These are phyloP conservation scores for Aspergillus ustus DNA, from an alignment of 2,329 filamentous ascomycete species.

Conservation along the genomic window DNA sequence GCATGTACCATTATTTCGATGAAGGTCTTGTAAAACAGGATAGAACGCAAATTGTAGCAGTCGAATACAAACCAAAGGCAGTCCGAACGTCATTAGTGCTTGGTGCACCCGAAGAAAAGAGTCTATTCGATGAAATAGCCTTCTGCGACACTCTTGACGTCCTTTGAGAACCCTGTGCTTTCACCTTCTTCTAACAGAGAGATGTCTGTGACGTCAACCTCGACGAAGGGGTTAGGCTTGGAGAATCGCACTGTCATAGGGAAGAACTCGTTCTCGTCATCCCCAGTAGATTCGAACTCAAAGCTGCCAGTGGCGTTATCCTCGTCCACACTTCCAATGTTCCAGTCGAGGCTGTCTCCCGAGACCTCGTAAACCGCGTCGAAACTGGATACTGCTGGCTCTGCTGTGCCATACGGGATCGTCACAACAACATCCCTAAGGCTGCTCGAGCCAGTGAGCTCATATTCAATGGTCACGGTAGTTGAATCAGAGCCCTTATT, in stretches of 20 bases:
- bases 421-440: slow-evolving; percentile 84
- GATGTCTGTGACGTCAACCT: slow-evolving; percentile 74
- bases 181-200: slow-evolving; percentile 52
- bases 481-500: slow-evolving; percentile 84
- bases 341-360: slow-evolving; percentile 92
- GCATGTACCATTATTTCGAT: slow-evolving; percentile 20
- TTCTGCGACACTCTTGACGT: slow-evolving; percentile 50
- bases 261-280: slow-evolving; percentile 96
- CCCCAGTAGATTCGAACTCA: slow-evolving; percentile 88
- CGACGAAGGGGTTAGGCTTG: slow-evolving; percentile 83
- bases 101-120: slow-evolving; percentile 36
- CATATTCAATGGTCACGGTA: slow-evolving; percentile 94
- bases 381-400: slow-evolving; percentile 89
- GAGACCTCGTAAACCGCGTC: slow-evolving; percentile 94
- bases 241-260: slow-evolving; percentile 91
- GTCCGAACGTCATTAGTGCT: slow-evolving; percentile 45
- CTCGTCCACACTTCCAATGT: slow-evolving; percentile 81
- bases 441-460: slow-evolving; percentile 78
- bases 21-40: slow-evolving; percentile 26
- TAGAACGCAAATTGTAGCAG: slow-evolving; percentile 23
- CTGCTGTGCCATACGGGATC: slow-evolving; percentile 83
- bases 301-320: slow-evolving; percentile 85
- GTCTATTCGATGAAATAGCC: slow-evolving; percentile 51
- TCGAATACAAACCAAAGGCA: slow-evolving; percentile 21
- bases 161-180: slow-evolving; percentile 50